phyloP scores from a whole-genome alignment of 768 basidiomycete genomes.

The Pleurotus tuoliensis region DNA sequence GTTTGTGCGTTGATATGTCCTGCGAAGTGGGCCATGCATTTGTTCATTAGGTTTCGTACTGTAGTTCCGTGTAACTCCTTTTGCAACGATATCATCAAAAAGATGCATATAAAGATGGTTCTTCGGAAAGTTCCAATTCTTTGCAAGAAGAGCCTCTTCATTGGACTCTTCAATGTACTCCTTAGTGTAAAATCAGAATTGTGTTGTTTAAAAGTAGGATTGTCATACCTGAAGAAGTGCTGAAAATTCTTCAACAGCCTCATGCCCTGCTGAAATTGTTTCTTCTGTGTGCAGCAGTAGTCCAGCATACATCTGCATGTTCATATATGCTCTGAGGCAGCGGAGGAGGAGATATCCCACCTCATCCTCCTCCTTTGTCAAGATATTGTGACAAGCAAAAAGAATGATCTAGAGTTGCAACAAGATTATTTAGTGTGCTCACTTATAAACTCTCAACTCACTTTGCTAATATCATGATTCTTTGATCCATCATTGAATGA shows the following conservation, averaged over 20 bases:
- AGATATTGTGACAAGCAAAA: conserved; percentile 20
- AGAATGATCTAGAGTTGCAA: conserved; percentile 19
- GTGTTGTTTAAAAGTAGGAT: background rate
- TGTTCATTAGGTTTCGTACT: conserved; percentile 29
- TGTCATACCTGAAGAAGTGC: conserved; percentile 13
- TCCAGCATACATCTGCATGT: conserved; percentile 23
- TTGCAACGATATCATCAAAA: conserved; percentile 25
- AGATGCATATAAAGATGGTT: conserved; percentile 28
- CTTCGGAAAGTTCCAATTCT: conserved; percentile 35
- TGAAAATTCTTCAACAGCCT: conserved; percentile 15
- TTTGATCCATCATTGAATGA: conserved; percentile 2
- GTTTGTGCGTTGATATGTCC: conserved; percentile 25
- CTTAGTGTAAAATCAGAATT: background rate
- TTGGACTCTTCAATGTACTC: background rate
- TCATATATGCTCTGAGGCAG: conserved; percentile 24
- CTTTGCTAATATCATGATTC: background rate
- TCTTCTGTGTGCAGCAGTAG: conserved; percentile 27
- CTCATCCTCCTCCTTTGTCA: conserved; percentile 7
- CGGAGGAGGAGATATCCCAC: conserved; percentile 22
- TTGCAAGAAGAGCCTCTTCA: background rate
- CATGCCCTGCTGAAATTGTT: conserved; percentile 17
- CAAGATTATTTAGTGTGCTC: background rate
- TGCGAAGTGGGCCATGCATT: conserved; percentile 24
- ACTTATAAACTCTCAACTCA: background rate
- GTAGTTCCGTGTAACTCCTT: conserved; percentile 27